Evolutionary conservation across 208 protist species (phyloP).

Genomic region (Acanthamoeba sp.): DNA sequence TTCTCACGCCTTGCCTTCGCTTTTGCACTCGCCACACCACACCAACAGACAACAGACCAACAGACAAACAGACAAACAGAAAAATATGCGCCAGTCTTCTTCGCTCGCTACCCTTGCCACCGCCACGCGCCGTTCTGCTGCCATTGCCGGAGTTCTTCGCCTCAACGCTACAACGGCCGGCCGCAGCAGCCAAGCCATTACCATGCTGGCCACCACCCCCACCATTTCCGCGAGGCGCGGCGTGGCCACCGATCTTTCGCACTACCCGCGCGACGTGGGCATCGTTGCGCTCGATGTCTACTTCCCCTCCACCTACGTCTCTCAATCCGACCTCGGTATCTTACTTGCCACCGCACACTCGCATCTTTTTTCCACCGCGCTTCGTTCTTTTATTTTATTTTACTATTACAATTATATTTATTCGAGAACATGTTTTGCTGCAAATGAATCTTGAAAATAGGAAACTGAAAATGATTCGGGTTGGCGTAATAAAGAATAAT

Average conservation of each 20-base stretch:
- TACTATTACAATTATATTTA: background rate
- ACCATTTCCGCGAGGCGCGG: background rate
- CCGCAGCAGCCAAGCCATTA: background rate
- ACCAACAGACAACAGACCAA: background rate
- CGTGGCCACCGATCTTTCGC: background rate
- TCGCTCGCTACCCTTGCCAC: background rate
- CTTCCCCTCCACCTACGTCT: conserved; percentile 91
- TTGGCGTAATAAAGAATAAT: background rate
- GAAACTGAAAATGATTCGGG: no score
- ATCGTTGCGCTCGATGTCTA: conserved; percentile 93
- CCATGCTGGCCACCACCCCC: background rate
- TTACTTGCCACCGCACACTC: background rate
- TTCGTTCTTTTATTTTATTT: background rate
- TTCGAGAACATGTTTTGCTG: conserved; percentile 49
- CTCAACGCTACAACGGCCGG: background rate
- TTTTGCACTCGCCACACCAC: background rate
- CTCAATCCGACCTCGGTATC: conserved; percentile 89
- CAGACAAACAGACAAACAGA: background rate
- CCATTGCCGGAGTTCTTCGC: background rate
- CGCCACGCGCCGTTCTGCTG: background rate
- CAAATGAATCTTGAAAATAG: no score
- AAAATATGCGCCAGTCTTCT: background rate
- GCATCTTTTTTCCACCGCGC: background rate
- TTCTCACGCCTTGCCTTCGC: no score
- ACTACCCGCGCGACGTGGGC: conserved; percentile 87